Evolutionary conservation across 2,329 filamentous ascomycete genomes (phyloP).

Genomic region (Xylaria sp.): DNA sequence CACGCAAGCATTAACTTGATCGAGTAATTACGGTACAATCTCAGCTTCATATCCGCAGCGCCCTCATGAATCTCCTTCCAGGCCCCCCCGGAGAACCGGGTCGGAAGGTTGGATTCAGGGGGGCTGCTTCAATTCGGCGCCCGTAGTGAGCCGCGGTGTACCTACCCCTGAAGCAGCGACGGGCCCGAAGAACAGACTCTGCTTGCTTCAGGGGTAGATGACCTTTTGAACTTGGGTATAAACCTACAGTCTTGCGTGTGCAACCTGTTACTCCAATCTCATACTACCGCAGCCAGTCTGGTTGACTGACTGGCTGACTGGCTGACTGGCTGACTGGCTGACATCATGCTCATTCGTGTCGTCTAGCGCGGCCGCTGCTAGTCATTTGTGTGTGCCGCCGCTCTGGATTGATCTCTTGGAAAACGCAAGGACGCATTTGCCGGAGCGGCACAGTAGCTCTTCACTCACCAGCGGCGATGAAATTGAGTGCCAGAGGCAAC

Average conservation of each 20-base stretch:
- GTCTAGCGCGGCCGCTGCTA: slow-evolving; percentile 16
- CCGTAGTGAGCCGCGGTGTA: slow-evolving; percentile 82
- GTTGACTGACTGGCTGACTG: background rate
- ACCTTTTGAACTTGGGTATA: slow-evolving; percentile 56
- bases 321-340: slow-evolving; percentile 5
- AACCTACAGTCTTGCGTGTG: slow-evolving; percentile 54
- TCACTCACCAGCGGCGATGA: slow-evolving; percentile 91
- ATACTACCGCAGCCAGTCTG: slow-evolving; percentile 20
- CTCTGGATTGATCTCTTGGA: slow-evolving; percentile 60
- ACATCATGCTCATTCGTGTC: slow-evolving; percentile 8
- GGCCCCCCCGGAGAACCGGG: slow-evolving; percentile 13
- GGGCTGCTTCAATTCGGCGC: slow-evolving; percentile 71
- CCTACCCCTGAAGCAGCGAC: slow-evolving; percentile 39
- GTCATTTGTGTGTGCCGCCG: slow-evolving; percentile 64
- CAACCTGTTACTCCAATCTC: slow-evolving; percentile 44
- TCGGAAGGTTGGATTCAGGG: slow-evolving; percentile 63
- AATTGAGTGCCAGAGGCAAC: slow-evolving; percentile 84
- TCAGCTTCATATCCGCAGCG: slow-evolving; percentile 76
- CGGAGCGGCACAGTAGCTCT: slow-evolving; percentile 48
- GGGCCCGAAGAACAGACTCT: slow-evolving; percentile 12
- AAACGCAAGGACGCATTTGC: slow-evolving; percentile 47
- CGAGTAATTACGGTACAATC: slow-evolving; percentile 96
- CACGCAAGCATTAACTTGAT: slow-evolving; percentile 99
- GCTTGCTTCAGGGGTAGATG: slow-evolving; percentile 32
- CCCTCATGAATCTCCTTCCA: slow-evolving; percentile 53